phyloP scores from a whole-genome alignment of 208 protist species.

The Strigomonas galati region DNA sequence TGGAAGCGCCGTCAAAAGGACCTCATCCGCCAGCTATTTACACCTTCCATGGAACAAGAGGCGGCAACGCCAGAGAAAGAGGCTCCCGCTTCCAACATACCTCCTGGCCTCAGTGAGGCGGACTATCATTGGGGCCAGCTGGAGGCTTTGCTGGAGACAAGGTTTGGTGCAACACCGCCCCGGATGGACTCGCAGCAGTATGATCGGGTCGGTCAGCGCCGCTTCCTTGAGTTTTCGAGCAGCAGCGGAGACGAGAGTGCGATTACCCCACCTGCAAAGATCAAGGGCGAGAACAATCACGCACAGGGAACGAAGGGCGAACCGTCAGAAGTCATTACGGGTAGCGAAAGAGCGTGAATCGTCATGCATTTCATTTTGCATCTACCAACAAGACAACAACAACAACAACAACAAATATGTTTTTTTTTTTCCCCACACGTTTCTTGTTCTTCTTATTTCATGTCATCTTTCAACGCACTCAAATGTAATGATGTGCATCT shows the following conservation, averaged over 20 bases:
- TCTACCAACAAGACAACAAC: too few relatives aligned
- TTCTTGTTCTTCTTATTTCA: too few relatives aligned
- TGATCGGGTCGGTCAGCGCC: not conserved
- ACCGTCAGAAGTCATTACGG: too few relatives aligned
- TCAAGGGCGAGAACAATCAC: not conserved
- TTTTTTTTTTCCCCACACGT: too few relatives aligned
- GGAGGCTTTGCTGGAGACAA: slow-evolving; percentile 57
- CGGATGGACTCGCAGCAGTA: not conserved
- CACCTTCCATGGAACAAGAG: slow-evolving; percentile 13
- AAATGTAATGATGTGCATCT: too few relatives aligned
- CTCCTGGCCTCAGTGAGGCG: not conserved
- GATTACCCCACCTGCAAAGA: not conserved
- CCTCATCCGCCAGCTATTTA: slow-evolving; percentile 34
- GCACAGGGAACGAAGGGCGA: too few relatives aligned
- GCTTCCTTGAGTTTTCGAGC: not conserved
- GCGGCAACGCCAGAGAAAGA: not conserved
- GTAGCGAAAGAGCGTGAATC: too few relatives aligned
- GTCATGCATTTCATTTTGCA: too few relatives aligned
- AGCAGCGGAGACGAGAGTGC: not conserved
- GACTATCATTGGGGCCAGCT: slow-evolving; percentile 66
- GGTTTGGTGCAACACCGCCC: slow-evolving; percentile 20
- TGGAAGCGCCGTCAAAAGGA: slow-evolving; percentile 65
- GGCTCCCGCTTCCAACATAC: not conserved
- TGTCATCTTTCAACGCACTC: too few relatives aligned
- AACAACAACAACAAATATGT: too few relatives aligned